phyloP scores from a whole-genome alignment of 192 early-diverging fungal species.

The Spizellomyces punctatus region DNA sequence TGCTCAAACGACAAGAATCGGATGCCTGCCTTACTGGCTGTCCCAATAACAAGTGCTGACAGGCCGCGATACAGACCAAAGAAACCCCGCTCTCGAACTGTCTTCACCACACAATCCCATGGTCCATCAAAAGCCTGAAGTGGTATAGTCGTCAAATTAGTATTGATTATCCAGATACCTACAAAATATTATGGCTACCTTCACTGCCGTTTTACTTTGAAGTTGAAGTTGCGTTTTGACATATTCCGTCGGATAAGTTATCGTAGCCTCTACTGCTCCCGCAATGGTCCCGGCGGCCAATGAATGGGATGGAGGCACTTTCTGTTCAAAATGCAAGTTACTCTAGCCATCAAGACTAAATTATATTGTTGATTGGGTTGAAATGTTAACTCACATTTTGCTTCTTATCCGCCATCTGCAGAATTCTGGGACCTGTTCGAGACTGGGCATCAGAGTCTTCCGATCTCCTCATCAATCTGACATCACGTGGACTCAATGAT shows the following conservation, averaged over 20 bases:
- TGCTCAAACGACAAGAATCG: conserved; percentile 92
- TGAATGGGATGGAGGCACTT: conserved; percentile 56
- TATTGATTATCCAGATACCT: background rate
- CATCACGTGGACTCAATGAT: no score
- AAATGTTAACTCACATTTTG: no score
- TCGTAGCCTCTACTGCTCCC: conserved; percentile 86
- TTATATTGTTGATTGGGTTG: no score
- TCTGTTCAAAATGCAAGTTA: background rate
- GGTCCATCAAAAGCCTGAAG: conserved; percentile 71
- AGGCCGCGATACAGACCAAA: conserved; percentile 83
- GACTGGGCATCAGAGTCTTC: no score
- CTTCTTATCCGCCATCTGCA: no score
- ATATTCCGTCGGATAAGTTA: conserved; percentile 95
- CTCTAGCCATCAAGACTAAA: no score
- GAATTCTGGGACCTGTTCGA: no score
- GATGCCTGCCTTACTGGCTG: conserved; percentile 88
- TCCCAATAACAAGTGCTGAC: conserved; percentile 89
- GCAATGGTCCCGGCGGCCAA: conserved; percentile 83
- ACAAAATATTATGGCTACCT: conserved; percentile 9
- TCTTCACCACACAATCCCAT: conserved; percentile 74
- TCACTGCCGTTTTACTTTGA: conserved; percentile 49
- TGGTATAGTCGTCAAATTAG: background rate
- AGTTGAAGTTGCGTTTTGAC: conserved; percentile 97
- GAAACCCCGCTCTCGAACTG: conserved; percentile 73
- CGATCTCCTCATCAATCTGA: no score